Base-by-base conservation (phyloP, 257 asterid species). In the Gentiana straminea region DNA sequence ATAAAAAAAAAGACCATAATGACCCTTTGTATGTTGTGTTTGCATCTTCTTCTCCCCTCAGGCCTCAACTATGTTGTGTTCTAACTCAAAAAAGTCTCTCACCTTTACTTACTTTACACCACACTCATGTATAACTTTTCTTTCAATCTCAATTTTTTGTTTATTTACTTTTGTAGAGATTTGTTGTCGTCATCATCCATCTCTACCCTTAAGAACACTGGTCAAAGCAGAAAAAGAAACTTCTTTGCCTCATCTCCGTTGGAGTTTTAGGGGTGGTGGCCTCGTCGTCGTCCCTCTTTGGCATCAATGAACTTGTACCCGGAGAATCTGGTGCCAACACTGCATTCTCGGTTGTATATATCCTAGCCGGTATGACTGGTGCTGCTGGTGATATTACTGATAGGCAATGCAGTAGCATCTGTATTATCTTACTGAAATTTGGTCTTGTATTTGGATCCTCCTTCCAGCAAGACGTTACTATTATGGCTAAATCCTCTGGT, bases 381-480 rank as follows among this genome's bases (percentile, higher is more conserved):
- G 79, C 80, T 1, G 82, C 82, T 3, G 94, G 95, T 7, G 93
- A 81, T 51, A 83, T 68, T 38, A 81, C 49, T 0, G 95, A 83
- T 2, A 91, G 86, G 50, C 70, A 85, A 6, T 75, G 83, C 60
- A 92, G 80, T 63, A 91, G 98, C 98, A 87, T 91, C 36, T 87
- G 95, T 72, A 83, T 87, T 66, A 91, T 91, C 71, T 78, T 89
- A 39, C 62, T 82, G 86, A 91, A 87, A 81, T 87, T 84, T 63
- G 98, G 98, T 36, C 98, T 78, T 9, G 73, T 50, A 7, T 81
- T 73, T 11, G 98, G 94, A 61, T 87, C 95, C 70, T 87, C 96
- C 50, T 73, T 81, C 98, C 98, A 91, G 67, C 98, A 91, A 32
- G 87, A 80, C 13, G 99, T 88, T 52, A 92, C 95, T 15, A 88